A percentile compares a stretch with the other conserved stretches of the same genome.
phyloP scores from a whole-genome alignment of 257 asterid genomes.

The Capsicum pubescens region DNA sequence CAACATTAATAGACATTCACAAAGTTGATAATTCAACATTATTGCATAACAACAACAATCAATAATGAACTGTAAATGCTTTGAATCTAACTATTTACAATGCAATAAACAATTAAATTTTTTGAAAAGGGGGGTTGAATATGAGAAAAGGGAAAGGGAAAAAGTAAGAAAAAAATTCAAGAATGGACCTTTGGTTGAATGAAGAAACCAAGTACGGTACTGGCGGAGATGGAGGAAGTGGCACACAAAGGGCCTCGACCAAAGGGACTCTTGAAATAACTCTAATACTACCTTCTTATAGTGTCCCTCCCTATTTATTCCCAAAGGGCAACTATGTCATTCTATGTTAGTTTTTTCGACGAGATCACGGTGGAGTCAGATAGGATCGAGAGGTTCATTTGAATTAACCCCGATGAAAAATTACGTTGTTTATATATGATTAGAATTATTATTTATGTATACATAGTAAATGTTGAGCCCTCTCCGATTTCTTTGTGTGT shows the following conservation, averaged over 20 bases:
- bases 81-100: slow-evolving; percentile 22
- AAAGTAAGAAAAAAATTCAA: neutral
- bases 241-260: slow-evolving; percentile 22
- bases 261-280: neutral
- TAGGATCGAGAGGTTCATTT: no score
- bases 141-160: neutral
- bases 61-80: neutral
- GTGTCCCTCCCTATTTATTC: slow-evolving; percentile 17
- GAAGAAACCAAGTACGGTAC: slow-evolving; percentile 6
- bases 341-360: neutral
- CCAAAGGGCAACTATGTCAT: slow-evolving; percentile 27
- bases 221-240: slow-evolving; percentile 23
- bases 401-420: no score
- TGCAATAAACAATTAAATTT: neutral
- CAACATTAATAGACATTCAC: neutral
- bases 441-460: no score
- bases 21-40: neutral
- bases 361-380: neutral
- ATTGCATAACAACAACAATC: neutral
- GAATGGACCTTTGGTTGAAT: slow-evolving; percentile 26
- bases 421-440: no score
- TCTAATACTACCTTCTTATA: neutral
- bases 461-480: no score
- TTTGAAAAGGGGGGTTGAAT: neutral
- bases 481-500: no score